Evolutionary conservation across 306 rosid species (phyloP).

Genomic region (Cucumis hystrix): DNA sequence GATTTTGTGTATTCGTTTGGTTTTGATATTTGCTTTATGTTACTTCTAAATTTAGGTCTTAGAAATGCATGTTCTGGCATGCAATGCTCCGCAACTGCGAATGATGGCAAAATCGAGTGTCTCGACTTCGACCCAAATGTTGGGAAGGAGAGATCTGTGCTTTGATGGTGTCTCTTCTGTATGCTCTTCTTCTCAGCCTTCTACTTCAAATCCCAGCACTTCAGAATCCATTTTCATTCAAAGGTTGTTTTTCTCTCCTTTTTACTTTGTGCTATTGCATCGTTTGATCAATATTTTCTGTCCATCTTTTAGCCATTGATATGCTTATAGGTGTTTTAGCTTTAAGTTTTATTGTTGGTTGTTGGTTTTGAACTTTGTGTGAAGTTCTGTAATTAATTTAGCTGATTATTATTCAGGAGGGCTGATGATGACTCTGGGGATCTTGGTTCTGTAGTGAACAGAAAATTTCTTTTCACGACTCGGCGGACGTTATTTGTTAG

Average conservation of each 20-base stretch:
- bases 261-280: not conserved
- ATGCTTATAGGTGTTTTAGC: not conserved
- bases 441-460: constrained; percentile 17
- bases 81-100: constrained; percentile 29
- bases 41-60: not conserved
- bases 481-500: constrained; percentile 59
- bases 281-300: not conserved
- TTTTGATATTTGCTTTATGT: not conserved
- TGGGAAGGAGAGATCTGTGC: constrained; percentile 49
- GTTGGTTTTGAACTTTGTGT: not conserved
- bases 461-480: constrained; percentile 25
- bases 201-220: constrained; percentile 16
- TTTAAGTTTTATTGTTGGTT: not conserved
- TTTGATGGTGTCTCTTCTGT: constrained; percentile 55
- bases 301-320: not conserved
- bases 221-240: constrained; percentile 24
- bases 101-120: constrained; percentile 10
- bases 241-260: constrained; percentile 29
- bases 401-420: constrained; percentile 17
- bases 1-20: not conserved
- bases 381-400: not conserved
- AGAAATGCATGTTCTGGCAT: constrained; percentile 49
- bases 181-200: constrained; percentile 32
- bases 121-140: constrained; percentile 26
- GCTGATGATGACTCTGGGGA: constrained; percentile 30